These are phyloP conservation scores for Glomus cerebriforme DNA, from an alignment of 192 early-diverging fungal genomes.

Conservation along the genomic window DNA sequence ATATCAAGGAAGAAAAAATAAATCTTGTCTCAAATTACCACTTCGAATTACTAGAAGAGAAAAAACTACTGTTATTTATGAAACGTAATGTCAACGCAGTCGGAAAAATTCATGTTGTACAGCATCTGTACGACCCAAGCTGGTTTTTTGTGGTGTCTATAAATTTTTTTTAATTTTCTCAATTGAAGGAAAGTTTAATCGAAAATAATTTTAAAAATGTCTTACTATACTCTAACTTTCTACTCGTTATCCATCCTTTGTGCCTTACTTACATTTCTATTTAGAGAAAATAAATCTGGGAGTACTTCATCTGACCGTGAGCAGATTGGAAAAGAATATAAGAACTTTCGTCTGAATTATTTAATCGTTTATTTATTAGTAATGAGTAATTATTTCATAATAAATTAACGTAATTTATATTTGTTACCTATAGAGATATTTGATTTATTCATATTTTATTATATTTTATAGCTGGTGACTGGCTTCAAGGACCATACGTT, in stretches of 20 bases:
- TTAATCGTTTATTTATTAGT: conserved; percentile 37
- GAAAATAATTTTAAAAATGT: background rate
- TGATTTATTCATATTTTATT: background rate
- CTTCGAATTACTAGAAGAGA: too few relatives aligned
- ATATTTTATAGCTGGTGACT: conserved; percentile 44
- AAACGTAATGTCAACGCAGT: too few relatives aligned
- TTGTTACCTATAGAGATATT: background rate
- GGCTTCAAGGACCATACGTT: conserved; percentile 65
- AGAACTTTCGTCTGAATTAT: conserved; percentile 30
- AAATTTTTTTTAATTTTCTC: too few relatives aligned
- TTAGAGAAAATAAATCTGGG: background rate
- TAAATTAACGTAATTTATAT: background rate
- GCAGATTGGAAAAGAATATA: conserved; percentile 8
- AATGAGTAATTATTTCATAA: conserved; percentile 33
- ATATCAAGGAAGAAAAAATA: too few relatives aligned
- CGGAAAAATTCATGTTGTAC: too few relatives aligned
- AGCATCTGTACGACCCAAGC: too few relatives aligned
- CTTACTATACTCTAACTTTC: background rate
- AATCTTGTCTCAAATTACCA: too few relatives aligned
- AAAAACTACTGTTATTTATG: too few relatives aligned
- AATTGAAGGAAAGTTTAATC: too few relatives aligned
- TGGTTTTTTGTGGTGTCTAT: too few relatives aligned
- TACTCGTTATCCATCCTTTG: background rate
- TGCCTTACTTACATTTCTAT: background rate
- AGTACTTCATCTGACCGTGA: background rate